Base-by-base conservation (phyloP, 2,329 filamentous ascomycete species). In the Verticillium klebahnii region DNA sequence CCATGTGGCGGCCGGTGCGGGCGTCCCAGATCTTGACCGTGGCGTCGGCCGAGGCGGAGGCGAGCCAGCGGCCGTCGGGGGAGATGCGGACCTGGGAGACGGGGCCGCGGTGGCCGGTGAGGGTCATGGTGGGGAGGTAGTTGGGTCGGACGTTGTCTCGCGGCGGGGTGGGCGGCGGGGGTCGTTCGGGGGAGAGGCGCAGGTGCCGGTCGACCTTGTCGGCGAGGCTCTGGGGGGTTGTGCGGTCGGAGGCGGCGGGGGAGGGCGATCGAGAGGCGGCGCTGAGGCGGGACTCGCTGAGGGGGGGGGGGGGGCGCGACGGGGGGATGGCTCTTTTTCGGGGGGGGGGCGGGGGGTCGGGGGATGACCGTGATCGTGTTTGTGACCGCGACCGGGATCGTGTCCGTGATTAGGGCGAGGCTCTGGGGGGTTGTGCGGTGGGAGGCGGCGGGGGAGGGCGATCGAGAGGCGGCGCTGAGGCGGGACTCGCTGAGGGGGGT, bases 11-110 rank as follows among this genome's bases (percentile, higher is more conserved):
- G 57, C 93, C 94, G 0, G 90, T 93, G 0, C 77, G 74, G 1
- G 91, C 88, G 72, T 93, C 87, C 93, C 95, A 99, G 63, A 98
- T 88, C 75, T 95, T 96, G 71, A 97, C 85, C 8, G 92, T 95
- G 60, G 87, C 90, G 77, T 99, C 95, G 23, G 94, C 92, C 37
- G 92, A 96, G 59, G 89, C 90, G 65, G 90, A 95, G 23, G 95
- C 95, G 67, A 99, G 91, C 87, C 91, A 95, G 36, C 85, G 85
- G 5, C 93, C 92, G 76, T 97, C 89, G 0, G 94, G 95, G 1
- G 93, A 97, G 76, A 97, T 96, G 69, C 91, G 90, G 57, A 96
- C 92, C 60, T 92, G 88, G 2, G 93, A 90, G 1, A 98, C 86
- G 25, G 91, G 88, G 63, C 89, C 87, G 58, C 85, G 82, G 77